These are phyloP conservation scores for Backusella morwellensis DNA, from an alignment of 192 early-diverging fungal species.

Conservation along the genomic window DNA sequence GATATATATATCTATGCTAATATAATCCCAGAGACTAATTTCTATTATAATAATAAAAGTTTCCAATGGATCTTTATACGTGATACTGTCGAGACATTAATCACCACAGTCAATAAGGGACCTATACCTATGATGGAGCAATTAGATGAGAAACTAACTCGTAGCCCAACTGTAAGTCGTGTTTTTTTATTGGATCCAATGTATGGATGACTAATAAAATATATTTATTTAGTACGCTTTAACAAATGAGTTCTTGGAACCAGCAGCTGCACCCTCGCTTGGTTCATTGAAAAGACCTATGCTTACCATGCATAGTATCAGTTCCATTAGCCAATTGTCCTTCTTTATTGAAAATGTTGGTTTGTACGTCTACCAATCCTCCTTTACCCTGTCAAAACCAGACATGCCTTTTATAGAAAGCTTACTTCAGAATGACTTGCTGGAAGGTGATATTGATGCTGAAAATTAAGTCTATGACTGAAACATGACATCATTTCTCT, in stretches of 20 bases:
- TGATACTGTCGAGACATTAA: slow-evolving; percentile 74
- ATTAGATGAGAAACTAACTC: slow-evolving; percentile 52
- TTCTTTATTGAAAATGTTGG: slow-evolving; percentile 77
- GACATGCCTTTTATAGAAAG: slow-evolving; percentile 78
- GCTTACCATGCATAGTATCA: slow-evolving; percentile 66
- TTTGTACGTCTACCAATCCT: slow-evolving; percentile 72
- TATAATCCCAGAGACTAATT: neutral
- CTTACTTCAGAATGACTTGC: slow-evolving; percentile 61
- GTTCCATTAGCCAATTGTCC: slow-evolving; percentile 69
- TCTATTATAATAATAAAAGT: slow-evolving; percentile 31
- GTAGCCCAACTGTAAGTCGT: neutral
- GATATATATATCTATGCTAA: neutral
- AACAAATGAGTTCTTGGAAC: neutral
- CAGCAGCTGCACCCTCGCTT: slow-evolving; percentile 1
- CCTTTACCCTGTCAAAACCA: slow-evolving; percentile 66
- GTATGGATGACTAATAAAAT: neutral
- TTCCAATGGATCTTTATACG: slow-evolving; percentile 96
- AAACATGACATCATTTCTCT: slow-evolving; percentile 4
- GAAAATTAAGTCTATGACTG: neutral
- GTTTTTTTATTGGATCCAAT: neutral
- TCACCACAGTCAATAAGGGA: slow-evolving; percentile 42
- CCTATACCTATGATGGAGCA: slow-evolving; percentile 65
- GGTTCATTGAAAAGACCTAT: slow-evolving; percentile 66
- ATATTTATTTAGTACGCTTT: neutral
- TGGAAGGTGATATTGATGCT: slow-evolving; percentile 40